phyloP scores from a whole-genome alignment of 1,284 basidiomycete species.

The Trichosporon sp. region DNA sequence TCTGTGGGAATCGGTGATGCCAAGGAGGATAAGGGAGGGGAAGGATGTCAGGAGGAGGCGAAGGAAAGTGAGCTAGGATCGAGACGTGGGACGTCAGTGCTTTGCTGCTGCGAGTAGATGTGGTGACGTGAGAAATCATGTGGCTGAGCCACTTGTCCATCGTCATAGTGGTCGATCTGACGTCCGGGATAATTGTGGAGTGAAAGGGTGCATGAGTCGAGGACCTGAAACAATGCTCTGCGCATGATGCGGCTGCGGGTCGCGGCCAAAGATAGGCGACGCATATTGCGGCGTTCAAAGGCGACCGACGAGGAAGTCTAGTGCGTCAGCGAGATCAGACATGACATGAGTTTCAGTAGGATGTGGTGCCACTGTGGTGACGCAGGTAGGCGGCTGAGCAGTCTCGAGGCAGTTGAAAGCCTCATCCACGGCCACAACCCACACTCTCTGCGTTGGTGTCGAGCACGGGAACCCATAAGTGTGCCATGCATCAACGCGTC shows the following conservation, averaged over 20 bases:
- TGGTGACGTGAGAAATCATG: no score
- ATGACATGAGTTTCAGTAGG: background rate
- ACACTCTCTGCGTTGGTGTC: background rate
- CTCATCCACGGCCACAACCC: background rate
- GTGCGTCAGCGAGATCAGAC: background rate
- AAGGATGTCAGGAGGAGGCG: background rate
- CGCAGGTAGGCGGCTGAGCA: background rate
- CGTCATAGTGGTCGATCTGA: background rate
- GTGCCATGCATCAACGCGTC: background rate
- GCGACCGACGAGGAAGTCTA: background rate
- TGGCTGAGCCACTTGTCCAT: no score
- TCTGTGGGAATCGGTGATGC: background rate
- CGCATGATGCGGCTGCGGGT: background rate
- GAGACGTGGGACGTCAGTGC: background rate
- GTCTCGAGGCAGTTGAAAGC: background rate
- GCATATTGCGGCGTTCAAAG: background rate
- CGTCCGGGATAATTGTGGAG: background rate
- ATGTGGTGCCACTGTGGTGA: background rate
- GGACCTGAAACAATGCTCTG: background rate
- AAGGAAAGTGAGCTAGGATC: no score
- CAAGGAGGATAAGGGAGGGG: background rate
- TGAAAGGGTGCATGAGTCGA: background rate
- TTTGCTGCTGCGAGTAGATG: no score
- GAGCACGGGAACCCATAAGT: background rate
- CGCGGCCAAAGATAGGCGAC: no score